Conservation (phyloP, 1,139 yeast species). For the Hansenula lynferdii region DNA sequence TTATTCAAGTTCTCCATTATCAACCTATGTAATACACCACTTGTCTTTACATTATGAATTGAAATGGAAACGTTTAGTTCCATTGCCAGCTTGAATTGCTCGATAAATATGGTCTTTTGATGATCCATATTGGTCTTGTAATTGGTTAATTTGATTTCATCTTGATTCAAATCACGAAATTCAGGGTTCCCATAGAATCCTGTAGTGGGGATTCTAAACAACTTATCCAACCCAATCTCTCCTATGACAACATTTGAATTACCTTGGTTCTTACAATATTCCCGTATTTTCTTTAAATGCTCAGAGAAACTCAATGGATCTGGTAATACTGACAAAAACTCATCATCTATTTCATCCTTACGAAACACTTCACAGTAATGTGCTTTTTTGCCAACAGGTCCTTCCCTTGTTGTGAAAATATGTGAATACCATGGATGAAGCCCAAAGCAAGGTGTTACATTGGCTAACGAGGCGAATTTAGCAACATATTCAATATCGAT, state of each 20-base stretch:
- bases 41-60: constrained; percentile 81
- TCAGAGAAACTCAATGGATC: constrained; percentile 45
- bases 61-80: constrained; percentile 51
- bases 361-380: constrained; percentile 51
- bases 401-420: constrained; percentile 37
- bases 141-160: constrained; percentile 30
- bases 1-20: constrained; percentile 29
- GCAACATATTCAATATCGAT: constrained; percentile 39
- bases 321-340: constrained; percentile 51
- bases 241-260: too few relatives aligned
- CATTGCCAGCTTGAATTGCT: constrained; percentile 54
- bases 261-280: too few relatives aligned
- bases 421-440: constrained; percentile 92
- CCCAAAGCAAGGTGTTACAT: constrained; percentile 65
- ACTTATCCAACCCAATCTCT: constrained; percentile 83
- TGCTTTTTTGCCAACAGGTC: constrained; percentile 21
- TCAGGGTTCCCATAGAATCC: constrained; percentile 45
- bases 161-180: constrained; percentile 5
- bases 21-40: constrained; percentile 54
- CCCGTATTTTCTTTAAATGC: constrained; percentile 32
- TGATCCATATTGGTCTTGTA: constrained; percentile 57
- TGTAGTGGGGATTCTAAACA: constrained; percentile 59
- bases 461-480: constrained; percentile 24
- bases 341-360: constrained; percentile 28
- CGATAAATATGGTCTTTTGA: constrained; percentile 48